Evolutionary conservation across 2,329 filamentous ascomycete genomes (phyloP).

Genomic region (Neopestalotiopsis sp.): DNA sequence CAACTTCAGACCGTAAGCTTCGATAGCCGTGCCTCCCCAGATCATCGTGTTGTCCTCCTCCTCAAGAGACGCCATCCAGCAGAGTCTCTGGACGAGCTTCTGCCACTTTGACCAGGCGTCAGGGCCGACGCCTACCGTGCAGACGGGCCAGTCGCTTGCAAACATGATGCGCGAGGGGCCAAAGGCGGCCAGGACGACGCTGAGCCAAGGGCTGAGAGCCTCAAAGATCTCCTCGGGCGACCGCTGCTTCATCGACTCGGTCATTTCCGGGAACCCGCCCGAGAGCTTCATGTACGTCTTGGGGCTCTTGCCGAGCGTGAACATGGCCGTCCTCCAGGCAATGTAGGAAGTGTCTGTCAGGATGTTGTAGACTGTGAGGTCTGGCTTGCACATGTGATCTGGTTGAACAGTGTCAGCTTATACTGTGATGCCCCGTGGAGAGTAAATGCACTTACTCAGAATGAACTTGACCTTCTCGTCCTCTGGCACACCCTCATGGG

Average conservation of each 20-base stretch:
- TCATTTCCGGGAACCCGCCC: constrained; percentile 82
- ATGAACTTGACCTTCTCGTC: constrained; percentile 70
- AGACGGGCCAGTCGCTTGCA: constrained; percentile 93
- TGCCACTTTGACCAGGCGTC: constrained; percentile 79
- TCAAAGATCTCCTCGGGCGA: constrained; percentile 64
- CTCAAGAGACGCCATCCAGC: constrained; percentile 66
- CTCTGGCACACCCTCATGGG: constrained; percentile 66
- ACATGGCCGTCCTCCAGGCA: constrained; percentile 74
- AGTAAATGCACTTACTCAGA: constrained; percentile 62
- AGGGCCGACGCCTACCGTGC: constrained; percentile 65
- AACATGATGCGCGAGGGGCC: constrained; percentile 80
- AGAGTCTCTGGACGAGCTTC: constrained; percentile 70
- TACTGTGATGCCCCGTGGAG: constrained; percentile 17
- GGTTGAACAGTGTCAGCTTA: neutral
- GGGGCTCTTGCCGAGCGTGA: constrained; percentile 66
- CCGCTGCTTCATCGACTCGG: constrained; percentile 55
- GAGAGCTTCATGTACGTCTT: constrained; percentile 91
- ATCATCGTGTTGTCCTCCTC: constrained; percentile 69
- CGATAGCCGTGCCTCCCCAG: constrained; percentile 74
- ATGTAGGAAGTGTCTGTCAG: constrained; percentile 62
- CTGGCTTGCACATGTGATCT: constrained; percentile 93
- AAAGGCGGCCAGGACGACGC: constrained; percentile 75
- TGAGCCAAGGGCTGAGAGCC: constrained; percentile 72
- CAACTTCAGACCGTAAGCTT: constrained; percentile 68
- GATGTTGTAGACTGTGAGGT: constrained; percentile 69